These are phyloP conservation scores for Thielaviopsis ethacetica DNA, from an alignment of 2,329 filamentous ascomycete species.

Conservation along the genomic window DNA sequence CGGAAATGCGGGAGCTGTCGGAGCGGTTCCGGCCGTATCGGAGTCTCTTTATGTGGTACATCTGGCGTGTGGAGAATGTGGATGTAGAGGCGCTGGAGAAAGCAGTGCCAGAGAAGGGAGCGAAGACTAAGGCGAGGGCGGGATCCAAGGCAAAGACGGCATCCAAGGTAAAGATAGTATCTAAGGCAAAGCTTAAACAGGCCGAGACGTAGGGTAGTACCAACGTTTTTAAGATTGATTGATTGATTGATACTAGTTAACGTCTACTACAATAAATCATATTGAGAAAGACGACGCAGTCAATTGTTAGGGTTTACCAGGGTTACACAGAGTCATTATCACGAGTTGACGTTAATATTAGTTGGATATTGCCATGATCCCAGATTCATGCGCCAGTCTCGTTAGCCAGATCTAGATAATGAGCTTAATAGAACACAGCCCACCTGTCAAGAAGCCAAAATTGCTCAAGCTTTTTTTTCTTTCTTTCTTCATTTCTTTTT, in stretches of 20 bases:
- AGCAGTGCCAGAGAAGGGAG: conserved; percentile 14
- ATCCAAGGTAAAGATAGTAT: not conserved
- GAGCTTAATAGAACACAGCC: not conserved
- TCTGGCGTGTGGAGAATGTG: conserved; percentile 77
- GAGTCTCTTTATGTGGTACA: conserved; percentile 95
- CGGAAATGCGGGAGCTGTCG: conserved; percentile 74
- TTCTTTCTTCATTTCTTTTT: no score
- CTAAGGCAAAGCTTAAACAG: not conserved
- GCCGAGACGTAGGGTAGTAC: no score
- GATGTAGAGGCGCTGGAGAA: conserved; percentile 47
- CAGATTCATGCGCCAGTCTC: not conserved
- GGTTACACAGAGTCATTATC: not conserved
- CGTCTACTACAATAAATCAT: no score
- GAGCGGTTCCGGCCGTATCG: conserved; percentile 74
- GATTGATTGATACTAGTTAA: no score
- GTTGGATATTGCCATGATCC: not conserved
- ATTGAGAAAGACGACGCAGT: no score
- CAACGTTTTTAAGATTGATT: no score
- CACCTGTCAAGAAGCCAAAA: not conserved
- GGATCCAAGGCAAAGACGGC: not conserved
- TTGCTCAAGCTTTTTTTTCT: not conserved
- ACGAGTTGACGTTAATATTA: not conserved
- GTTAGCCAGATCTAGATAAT: not conserved
- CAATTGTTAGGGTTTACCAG: not conserved
- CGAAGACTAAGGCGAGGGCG: not conserved